Conservation (phyloP, 495 filamentous ascomycete genomes). For the Symbiotaphrina buchneri region DNA sequence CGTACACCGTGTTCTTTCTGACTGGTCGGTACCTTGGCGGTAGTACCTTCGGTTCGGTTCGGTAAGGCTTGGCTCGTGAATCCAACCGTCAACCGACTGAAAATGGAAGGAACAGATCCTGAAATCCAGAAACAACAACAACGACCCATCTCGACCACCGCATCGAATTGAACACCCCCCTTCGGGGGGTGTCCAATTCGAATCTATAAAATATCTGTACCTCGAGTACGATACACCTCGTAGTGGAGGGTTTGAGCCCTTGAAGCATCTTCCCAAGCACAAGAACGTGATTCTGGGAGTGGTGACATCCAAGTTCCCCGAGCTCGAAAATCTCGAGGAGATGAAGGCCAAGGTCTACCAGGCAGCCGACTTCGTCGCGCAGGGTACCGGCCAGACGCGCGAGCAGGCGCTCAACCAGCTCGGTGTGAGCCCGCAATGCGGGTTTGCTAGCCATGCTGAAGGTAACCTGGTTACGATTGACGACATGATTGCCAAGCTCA, state of each 20-base stretch:
- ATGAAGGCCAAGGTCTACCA: constrained; percentile 43
- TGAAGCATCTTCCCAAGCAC: constrained; percentile 43
- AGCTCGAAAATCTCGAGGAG: constrained; percentile 52
- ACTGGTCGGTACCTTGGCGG: no score
- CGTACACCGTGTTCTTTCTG: no score
- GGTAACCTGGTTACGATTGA: constrained; percentile 41
- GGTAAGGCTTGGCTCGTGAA: no score
- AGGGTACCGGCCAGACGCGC: constrained; percentile 36
- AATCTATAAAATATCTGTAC: no score
- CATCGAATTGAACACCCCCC: no score
- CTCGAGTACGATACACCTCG: constrained; percentile 66
- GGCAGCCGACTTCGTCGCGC: constrained; percentile 48
- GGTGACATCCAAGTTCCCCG: constrained; percentile 48
- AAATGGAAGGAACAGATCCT: no score
- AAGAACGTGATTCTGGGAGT: constrained; percentile 61
- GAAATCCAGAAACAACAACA: no score
- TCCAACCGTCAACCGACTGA: no score
- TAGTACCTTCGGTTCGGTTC: no score
- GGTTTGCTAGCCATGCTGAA: constrained; percentile 49
- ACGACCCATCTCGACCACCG: no score
- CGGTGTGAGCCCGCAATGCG: constrained; percentile 57
- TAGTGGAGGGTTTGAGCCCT: constrained; percentile 57
- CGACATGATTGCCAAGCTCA: constrained; percentile 49
- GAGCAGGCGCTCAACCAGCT: constrained; percentile 47
- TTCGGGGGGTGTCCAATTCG: no score